phyloP scores from a whole-genome alignment of 768 basidiomycete genomes.

The Gymnopilus dilepis region DNA sequence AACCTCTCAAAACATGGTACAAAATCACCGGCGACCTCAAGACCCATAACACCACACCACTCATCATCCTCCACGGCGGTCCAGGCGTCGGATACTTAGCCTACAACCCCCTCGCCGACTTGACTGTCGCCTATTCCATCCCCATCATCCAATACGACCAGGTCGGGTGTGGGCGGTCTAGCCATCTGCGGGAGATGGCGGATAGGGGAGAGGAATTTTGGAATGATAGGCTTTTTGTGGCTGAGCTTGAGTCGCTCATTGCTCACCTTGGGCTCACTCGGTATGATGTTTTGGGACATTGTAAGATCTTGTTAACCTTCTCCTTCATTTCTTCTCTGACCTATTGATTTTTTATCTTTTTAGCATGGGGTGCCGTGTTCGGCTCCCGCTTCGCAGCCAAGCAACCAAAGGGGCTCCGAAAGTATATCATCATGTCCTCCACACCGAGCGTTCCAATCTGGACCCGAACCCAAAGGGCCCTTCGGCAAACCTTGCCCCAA shows the following conservation, averaged over 20 bases:
- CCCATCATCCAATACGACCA: slow-evolving; percentile 64
- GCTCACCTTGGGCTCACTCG: slow-evolving; percentile 46
- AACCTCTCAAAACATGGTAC: slow-evolving; percentile 50
- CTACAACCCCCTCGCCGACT: slow-evolving; percentile 43
- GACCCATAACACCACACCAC: slow-evolving; percentile 39
- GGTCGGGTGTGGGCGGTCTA: slow-evolving; percentile 58
- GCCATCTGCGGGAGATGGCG: slow-evolving; percentile 55
- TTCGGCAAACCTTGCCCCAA: slow-evolving; percentile 39
- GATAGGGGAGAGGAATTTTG: slow-evolving; percentile 47
- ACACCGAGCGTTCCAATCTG: slow-evolving; percentile 52
- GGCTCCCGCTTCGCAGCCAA: slow-evolving; percentile 39
- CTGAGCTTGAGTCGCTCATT: slow-evolving; percentile 55
- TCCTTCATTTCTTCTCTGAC: background rate
- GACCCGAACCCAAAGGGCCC: slow-evolving; percentile 26
- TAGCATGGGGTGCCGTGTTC: slow-evolving; percentile 54
- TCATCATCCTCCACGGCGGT: slow-evolving; percentile 60
- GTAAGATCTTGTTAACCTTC: background rate
- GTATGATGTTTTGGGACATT: slow-evolving; percentile 58
- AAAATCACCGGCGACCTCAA: slow-evolving; percentile 50
- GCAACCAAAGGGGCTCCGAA: slow-evolving; percentile 50
- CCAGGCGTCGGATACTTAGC: slow-evolving; percentile 53
- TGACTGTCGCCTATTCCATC: slow-evolving; percentile 39
- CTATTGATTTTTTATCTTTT: slow-evolving; percentile 16
- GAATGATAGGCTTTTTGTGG: slow-evolving; percentile 53
- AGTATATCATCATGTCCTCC: slow-evolving; percentile 50